Conservation (phyloP, 2,329 filamentous ascomycete genomes). For the Aspergillus glaucus region DNA sequence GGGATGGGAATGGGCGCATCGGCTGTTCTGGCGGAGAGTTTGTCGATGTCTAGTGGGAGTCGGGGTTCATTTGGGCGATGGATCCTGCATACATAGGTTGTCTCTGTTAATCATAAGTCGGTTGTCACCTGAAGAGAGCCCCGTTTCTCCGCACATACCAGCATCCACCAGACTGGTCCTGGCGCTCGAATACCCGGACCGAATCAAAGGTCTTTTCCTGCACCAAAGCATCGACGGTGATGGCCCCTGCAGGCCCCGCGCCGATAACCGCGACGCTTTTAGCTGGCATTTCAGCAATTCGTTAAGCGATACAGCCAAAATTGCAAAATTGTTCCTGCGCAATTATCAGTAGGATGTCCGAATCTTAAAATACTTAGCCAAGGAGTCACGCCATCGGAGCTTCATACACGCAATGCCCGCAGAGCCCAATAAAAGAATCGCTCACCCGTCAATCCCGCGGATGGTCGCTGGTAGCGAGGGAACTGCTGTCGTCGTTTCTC, state of each 20-base stretch:
- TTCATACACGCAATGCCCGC: neutral
- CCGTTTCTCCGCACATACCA: conserved; percentile 42
- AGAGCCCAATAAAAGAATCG: neutral
- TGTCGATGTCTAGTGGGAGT: conserved; percentile 40
- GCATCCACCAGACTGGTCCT: conserved; percentile 54
- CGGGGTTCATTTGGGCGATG: conserved; percentile 31
- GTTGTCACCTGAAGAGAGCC: neutral
- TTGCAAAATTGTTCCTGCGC: neutral
- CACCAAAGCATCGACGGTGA: conserved; percentile 54
- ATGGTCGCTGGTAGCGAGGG: neutral
- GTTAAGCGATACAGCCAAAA: neutral
- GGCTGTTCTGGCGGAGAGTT: conserved; percentile 45
- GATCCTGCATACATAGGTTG: conserved; percentile 16
- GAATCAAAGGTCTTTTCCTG: conserved; percentile 54
- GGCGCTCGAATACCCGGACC: conserved; percentile 57
- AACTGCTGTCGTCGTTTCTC: neutral
- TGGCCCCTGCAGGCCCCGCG: conserved; percentile 55
- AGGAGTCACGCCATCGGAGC: neutral
- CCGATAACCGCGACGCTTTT: conserved; percentile 55
- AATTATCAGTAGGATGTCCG: neutral
- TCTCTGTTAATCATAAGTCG: neutral
- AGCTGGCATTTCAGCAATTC: neutral
- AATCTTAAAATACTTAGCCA: neutral
- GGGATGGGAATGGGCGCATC: conserved; percentile 48
- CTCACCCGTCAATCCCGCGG: neutral